phyloP scores from a whole-genome alignment of 371 early-diverging fungal species.

The Mucor saturninus region DNA sequence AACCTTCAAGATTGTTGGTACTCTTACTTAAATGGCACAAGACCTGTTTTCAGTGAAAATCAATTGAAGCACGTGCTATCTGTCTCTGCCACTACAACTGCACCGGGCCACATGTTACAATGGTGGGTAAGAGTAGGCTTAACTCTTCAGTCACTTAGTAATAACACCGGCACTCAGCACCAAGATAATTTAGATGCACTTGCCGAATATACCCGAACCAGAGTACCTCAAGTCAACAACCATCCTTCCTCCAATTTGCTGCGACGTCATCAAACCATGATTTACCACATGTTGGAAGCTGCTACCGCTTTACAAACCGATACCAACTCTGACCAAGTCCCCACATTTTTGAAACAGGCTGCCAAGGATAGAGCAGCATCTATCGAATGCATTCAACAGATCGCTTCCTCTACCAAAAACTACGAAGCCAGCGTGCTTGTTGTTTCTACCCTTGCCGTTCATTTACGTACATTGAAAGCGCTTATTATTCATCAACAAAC shows the following conservation, averaged over 20 bases:
- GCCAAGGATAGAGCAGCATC: constrained; percentile 28
- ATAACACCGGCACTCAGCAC: constrained; percentile 10
- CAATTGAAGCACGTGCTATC: constrained; percentile 11
- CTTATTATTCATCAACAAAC: constrained; percentile 24
- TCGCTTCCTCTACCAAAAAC: constrained; percentile 23
- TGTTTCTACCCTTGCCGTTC: constrained; percentile 36
- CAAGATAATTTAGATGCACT: constrained; percentile 16
- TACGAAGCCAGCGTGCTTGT: constrained; percentile 37
- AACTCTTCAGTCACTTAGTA: constrained; percentile 24
- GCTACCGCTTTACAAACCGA: constrained; percentile 14
- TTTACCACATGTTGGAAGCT: constrained; percentile 29
- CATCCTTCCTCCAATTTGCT: constrained; percentile 32
- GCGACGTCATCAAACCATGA: constrained; percentile 29
- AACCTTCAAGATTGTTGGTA: constrained; percentile 29
- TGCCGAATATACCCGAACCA: constrained; percentile 19
- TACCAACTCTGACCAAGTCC: constrained; percentile 9
- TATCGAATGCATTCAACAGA: constrained; percentile 32
- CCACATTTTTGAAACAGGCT: constrained; percentile 26
- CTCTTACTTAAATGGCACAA: constrained; percentile 16
- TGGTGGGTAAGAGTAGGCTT: constrained; percentile 39
- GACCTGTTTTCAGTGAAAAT: constrained; percentile 22
- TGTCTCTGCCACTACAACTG: constrained; percentile 27
- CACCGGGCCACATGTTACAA: constrained; percentile 30
- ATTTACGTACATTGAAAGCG: constrained; percentile 26
- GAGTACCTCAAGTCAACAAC: constrained; percentile 4